Conservation (phyloP, 2,329 filamentous ascomycete genomes). For the Biscogniauxia mediterranea region DNA sequence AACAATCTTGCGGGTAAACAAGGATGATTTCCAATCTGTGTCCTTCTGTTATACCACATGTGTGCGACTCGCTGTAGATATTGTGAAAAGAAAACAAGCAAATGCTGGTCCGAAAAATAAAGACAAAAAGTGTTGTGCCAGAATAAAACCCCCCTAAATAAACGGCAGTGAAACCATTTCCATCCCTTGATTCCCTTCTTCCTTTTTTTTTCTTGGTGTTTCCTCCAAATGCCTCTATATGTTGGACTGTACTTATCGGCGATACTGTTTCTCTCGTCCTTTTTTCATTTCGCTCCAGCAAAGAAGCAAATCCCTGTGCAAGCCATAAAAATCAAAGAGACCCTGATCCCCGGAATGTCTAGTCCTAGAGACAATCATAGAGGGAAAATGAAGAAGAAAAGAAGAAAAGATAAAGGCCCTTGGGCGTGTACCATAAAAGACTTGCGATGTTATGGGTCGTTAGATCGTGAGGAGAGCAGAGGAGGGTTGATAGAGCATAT, state of each 20-base stretch:
- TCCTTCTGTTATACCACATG: too few species aligned
- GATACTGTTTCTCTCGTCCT: conserved; percentile 17
- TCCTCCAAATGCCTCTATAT: conserved; percentile 4
- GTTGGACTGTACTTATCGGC: conserved; percentile 6
- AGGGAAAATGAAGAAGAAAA: conserved; percentile 19
- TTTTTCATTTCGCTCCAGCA: conserved; percentile 10
- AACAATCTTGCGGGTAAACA: background rate
- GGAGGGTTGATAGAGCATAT: conserved; percentile 27
- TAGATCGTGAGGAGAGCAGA: conserved; percentile 28
- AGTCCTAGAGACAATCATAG: conserved; percentile 6
- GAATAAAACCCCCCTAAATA: conserved; percentile 27
- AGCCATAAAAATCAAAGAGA: conserved; percentile 1
- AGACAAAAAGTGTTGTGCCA: conserved; percentile 8
- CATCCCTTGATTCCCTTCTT: conserved; percentile 15
- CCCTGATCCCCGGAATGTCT: background rate
- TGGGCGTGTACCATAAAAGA: conserved; percentile 12
- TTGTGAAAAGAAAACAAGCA: too few species aligned
- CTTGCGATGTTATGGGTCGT: conserved; percentile 30
- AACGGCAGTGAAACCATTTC: conserved; percentile 16
- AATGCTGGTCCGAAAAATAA: too few species aligned
- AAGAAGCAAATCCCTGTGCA: conserved; percentile 11
- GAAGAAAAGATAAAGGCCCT: conserved; percentile 15
- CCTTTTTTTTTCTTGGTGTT: conserved; percentile 10
- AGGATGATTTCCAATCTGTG: too few species aligned
- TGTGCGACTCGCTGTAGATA: too few species aligned